A percentile compares a stretch with the other conserved stretches of the same genome.
phyloP scores from a whole-genome alignment of 2,329 filamentous ascomycete genomes.

The Pseudogymnoascus pannorum region DNA sequence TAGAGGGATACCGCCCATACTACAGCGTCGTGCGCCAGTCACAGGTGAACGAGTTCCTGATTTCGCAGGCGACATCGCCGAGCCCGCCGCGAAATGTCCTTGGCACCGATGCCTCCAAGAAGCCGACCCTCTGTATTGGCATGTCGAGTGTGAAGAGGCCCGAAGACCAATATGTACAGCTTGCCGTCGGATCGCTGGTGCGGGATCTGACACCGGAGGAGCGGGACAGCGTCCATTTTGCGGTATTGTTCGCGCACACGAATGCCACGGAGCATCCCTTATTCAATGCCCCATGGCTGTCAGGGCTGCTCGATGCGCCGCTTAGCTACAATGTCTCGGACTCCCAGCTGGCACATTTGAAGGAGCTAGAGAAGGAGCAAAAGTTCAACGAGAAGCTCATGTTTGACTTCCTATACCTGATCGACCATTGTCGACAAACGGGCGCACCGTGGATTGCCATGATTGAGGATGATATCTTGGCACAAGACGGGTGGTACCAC shows the following conservation, averaged over 20 bases:
- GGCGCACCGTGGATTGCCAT: constrained; percentile 31
- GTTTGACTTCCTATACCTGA: constrained; percentile 28
- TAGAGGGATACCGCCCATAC: constrained; percentile 23
- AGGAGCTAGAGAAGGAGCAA: constrained; percentile 14
- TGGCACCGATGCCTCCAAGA: neutral
- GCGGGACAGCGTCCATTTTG: constrained; percentile 28
- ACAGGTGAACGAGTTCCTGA: constrained; percentile 23
- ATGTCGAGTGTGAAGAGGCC: constrained; percentile 13
- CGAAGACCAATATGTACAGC: constrained; percentile 13
- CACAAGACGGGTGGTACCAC: constrained; percentile 30
- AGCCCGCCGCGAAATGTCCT: neutral
- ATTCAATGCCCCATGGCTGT: constrained; percentile 29
- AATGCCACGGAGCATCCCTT: constrained; percentile 28
- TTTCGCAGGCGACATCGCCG: constrained; percentile 12
- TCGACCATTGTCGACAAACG: constrained; percentile 25
- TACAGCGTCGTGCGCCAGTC: constrained; percentile 23
- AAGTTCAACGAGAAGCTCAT: constrained; percentile 27
- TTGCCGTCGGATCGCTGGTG: constrained; percentile 24
- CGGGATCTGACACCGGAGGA: constrained; percentile 28
- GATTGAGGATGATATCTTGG: constrained; percentile 33
- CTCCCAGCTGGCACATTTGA: neutral
- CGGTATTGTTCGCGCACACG: constrained; percentile 31
- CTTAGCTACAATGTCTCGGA: constrained; percentile 25
- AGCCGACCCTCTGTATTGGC: constrained; percentile 14
- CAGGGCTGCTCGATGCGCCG: constrained; percentile 29